phyloP scores from a whole-genome alignment of 208 protist species.

The Spironucleus salmonicida region DNA sequence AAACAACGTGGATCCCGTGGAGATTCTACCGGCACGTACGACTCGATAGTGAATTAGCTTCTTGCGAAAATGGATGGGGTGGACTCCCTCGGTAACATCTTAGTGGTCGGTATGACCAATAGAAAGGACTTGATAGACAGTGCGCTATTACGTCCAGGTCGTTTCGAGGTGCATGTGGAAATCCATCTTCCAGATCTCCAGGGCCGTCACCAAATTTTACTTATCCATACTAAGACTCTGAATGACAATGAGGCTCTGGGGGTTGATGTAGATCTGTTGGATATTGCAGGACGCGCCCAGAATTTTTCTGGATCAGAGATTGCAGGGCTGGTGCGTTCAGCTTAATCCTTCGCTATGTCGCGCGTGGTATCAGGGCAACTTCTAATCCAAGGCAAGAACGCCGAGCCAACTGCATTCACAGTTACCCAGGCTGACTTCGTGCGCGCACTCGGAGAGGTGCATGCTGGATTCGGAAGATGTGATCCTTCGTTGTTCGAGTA shows the following conservation, averaged over 20 bases:
- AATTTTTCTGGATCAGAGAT: conserved; percentile 94
- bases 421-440: conserved; percentile 55
- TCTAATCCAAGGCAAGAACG: not conserved
- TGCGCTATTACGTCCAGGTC: conserved; percentile 88
- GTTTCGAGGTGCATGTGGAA: conserved; percentile 82
- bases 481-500: conserved; percentile 40
- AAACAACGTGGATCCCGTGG: conserved; percentile 65
- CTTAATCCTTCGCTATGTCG: conserved; percentile 49
- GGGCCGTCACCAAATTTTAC: conserved; percentile 88
- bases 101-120: conserved; percentile 99
- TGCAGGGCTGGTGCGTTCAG: conserved; percentile 58
- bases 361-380: not conserved
- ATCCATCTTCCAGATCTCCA: conserved; percentile 82
- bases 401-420: not conserved
- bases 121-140: conserved; percentile 94
- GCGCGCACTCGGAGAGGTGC: conserved; percentile 62
- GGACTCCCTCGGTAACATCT: conserved; percentile 93
- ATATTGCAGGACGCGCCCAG: conserved; percentile 74
- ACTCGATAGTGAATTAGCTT: conserved; percentile 97
- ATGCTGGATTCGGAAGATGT: conserved; percentile 78
- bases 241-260: conserved; percentile 63
- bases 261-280: conserved; percentile 66
- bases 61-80: conserved; percentile 97
- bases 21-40: conserved; percentile 79
- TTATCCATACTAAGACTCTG: conserved; percentile 90